Conservation (phyloP, 257 asterid genomes). For the Voacanga thouarsii region DNA sequence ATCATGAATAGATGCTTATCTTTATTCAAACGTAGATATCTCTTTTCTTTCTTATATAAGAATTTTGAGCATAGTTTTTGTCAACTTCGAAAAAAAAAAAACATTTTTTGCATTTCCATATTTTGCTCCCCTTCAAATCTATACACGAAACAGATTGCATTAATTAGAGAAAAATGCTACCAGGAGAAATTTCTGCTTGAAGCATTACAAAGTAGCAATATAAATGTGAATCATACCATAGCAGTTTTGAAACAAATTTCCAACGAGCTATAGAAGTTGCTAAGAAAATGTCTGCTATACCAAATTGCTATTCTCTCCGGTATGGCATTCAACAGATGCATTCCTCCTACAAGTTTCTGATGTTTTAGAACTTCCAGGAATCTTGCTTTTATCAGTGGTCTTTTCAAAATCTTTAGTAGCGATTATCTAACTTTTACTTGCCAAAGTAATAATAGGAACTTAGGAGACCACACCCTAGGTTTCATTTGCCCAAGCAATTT, state of each 20-base stretch:
- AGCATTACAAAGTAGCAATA: background rate
- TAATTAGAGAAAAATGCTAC: background rate
- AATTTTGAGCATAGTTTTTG: no score
- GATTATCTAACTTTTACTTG: constrained; percentile 59
- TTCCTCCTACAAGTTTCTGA: constrained; percentile 31
- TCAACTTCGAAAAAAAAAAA: no score
- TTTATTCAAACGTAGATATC: no score
- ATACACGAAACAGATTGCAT: background rate
- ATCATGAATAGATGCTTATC: no score
- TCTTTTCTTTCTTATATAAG: no score
- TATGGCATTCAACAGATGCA: background rate
- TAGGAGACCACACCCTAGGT: constrained; percentile 63
- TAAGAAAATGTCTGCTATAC: background rate
- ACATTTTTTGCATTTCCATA: no score
- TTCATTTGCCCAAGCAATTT: constrained; percentile 59
- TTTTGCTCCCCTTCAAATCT: background rate
- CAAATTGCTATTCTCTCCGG: background rate
- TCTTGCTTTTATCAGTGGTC: constrained; percentile 45
- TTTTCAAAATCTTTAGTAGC: constrained; percentile 58
- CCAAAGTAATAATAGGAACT: constrained; percentile 48
- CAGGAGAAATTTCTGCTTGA: background rate
- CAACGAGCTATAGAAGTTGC: background rate
- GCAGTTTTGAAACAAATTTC: no score
- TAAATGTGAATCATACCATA: background rate
- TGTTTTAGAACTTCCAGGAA: constrained; percentile 30